Percentiles rank a stretch among this genome's conserved stretches.
Evolutionary conservation across 176 grass and related monocot species (phyloP).

Genomic region (Carex myosuroides): DNA sequence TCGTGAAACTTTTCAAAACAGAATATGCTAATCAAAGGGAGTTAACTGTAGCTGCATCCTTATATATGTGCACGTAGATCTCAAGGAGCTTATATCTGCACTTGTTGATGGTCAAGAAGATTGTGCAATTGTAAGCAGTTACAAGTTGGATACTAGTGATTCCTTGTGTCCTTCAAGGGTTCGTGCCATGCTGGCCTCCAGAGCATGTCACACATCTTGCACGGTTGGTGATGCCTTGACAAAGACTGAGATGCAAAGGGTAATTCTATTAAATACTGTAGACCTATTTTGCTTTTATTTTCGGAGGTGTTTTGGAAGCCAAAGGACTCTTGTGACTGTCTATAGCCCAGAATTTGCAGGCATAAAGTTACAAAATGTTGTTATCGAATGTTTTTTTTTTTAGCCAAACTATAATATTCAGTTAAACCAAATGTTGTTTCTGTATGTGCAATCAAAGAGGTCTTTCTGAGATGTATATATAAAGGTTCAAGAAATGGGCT

Average conservation of each 20-base stretch:
- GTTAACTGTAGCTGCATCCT: neutral
- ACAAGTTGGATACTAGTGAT: conserved; percentile 64
- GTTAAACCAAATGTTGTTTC: neutral
- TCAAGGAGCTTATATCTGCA: conserved; percentile 81
- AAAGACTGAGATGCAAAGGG: conserved; percentile 89
- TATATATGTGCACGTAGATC: conserved; percentile 33
- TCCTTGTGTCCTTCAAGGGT: conserved; percentile 93
- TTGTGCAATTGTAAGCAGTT: conserved; percentile 72
- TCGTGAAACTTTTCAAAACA: neutral
- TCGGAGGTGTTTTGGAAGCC: neutral
- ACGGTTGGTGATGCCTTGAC: conserved; percentile 91
- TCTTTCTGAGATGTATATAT: neutral
- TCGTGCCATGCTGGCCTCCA: conserved; percentile 90
- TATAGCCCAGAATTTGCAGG: neutral
- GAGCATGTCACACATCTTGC: conserved; percentile 81
- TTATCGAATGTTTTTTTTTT: neutral
- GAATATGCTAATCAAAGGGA: neutral
- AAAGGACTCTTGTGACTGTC: neutral
- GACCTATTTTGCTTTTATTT: neutral
- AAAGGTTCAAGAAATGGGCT: neutral
- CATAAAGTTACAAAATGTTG: neutral
- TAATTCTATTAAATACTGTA: conserved; percentile 24
- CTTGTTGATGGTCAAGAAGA: conserved; percentile 87
- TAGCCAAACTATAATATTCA: neutral
- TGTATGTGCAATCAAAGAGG: neutral